Percentiles rank a stretch among this genome's conserved stretches.
Evolutionary conservation across 2,329 filamentous ascomycete genomes (phyloP).

Genomic region (Stachybotrys chlorohalonatus): DNA sequence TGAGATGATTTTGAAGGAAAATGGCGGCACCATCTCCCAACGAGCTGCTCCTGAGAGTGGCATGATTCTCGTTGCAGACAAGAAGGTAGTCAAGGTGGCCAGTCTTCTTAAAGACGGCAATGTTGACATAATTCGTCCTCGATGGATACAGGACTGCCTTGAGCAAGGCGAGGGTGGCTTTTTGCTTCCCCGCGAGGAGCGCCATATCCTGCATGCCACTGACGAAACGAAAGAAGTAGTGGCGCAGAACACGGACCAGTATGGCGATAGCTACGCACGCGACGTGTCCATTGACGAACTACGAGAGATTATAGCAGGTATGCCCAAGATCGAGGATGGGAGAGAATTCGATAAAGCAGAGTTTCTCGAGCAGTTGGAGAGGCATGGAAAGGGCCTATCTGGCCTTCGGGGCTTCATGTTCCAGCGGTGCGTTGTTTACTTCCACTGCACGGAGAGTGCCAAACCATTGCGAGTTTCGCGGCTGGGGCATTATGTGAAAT

Average conservation of each 20-base stretch:
- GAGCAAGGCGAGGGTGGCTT: slow-evolving; percentile 46
- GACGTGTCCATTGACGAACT: slow-evolving; percentile 60
- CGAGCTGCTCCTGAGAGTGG: slow-evolving; percentile 51
- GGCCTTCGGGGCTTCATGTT: slow-evolving; percentile 45
- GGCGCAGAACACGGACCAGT: slow-evolving; percentile 60
- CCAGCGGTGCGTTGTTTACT: slow-evolving; percentile 31
- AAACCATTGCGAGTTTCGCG: slow-evolving; percentile 26
- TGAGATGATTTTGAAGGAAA: slow-evolving; percentile 70
- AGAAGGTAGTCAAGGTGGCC: slow-evolving; percentile 71
- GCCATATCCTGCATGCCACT: slow-evolving; percentile 65
- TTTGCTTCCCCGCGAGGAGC: slow-evolving; percentile 51
- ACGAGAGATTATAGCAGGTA: slow-evolving; percentile 34
- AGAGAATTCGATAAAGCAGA: slow-evolving; percentile 31
- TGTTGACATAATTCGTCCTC: slow-evolving; percentile 65
- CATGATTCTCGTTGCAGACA: slow-evolving; percentile 72
- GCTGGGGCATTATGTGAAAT: slow-evolving; percentile 51
- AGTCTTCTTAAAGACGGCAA: slow-evolving; percentile 67
- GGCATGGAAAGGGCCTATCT: slow-evolving; percentile 44
- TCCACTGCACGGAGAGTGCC: slow-evolving; percentile 21
- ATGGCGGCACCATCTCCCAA: slow-evolving; percentile 75
- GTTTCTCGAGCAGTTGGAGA: slow-evolving; percentile 47
- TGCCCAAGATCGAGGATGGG: slow-evolving; percentile 38
- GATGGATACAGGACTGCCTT: slow-evolving; percentile 79
- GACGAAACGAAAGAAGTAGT: slow-evolving; percentile 45
- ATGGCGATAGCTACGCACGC: slow-evolving; percentile 74